Evolutionary conservation across 2,329 filamentous ascomycete genomes (phyloP), one percentile per base, ranked within the genome.

Genomic region (Claviceps monticola): DNA sequence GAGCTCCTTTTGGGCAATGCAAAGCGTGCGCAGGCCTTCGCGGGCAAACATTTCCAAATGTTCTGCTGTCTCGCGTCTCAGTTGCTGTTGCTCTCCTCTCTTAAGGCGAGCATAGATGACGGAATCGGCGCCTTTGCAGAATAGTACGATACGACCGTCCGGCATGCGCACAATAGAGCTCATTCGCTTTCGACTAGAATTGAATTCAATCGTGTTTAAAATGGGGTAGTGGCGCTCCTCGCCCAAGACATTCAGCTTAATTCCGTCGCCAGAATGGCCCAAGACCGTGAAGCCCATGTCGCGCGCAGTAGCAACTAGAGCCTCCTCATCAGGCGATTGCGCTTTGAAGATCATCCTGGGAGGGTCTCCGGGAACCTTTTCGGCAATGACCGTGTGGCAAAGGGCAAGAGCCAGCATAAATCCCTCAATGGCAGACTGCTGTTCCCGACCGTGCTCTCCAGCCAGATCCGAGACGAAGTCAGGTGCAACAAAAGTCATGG

Each of bases 91-190:
- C 66, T 95, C 83, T 48, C 90, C 89, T 56, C 79, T 81, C 68
- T 83, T 87, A 54, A 98, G 74, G 5, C 93, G 85, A 7, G 89
- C 90, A 66, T 97, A 98, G 57, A 98, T 97, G 61, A 97, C 86
- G 61, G 88, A 96, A 66, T 98, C 93, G 37, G 93, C 93, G 57
- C 93, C 93, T 71, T 98, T 98, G 74, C 93, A 98, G 69, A 94
- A 95, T 1, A 98, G 76, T 51, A 93, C 76, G 55, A 98, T 96
- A 53, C 78, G 83, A 42, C 86, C 85, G 65, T 97, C 82, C 0
- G 93, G 91, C 89, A 97, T 95, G 53, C 86, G 80, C 49, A 98
- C 83, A 58, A 98, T 96, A 2, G 90, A 88, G 68, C 90, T 97
- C 93, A 98, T 98, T 58, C 93, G 82, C 71, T 98, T 98, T 61